Evolutionary conservation across 305 asterid species (phyloP).

Genomic region (Euphrasia arctica): DNA sequence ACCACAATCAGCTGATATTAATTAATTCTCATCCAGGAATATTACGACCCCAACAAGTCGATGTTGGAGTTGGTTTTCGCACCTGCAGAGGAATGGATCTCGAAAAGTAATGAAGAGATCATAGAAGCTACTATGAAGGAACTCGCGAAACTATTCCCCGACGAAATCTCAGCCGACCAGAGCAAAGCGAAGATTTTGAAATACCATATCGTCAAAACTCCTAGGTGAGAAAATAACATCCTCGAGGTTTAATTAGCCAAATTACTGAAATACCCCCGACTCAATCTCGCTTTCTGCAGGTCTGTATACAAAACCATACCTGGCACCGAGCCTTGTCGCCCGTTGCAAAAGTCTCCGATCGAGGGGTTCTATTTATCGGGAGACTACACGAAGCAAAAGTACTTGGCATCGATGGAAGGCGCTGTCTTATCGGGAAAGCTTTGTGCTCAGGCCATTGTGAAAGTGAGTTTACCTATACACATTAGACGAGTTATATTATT

Average conservation of each 20-base stretch:
- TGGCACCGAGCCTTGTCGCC: constrained; percentile 93
- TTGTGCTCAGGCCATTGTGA: constrained; percentile 93
- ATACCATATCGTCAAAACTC: constrained; percentile 91
- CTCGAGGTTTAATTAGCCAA: too few relatives aligned
- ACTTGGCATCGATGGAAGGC: constrained; percentile 99
- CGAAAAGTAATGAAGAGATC: constrained; percentile 77
- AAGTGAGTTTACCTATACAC: constrained; percentile 39
- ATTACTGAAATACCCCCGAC: neutral
- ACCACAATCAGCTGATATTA: neutral
- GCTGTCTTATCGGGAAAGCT: constrained; percentile 97
- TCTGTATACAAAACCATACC: constrained; percentile 97
- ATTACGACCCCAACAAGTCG: constrained; percentile 76
- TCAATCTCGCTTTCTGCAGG: constrained; percentile 33
- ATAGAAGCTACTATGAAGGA: constrained; percentile 97
- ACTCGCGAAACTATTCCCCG: constrained; percentile 87
- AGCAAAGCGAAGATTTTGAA: constrained; percentile 97
- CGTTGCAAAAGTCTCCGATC: constrained; percentile 85
- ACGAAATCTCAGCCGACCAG: constrained; percentile 91
- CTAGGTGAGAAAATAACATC: constrained; percentile 49
- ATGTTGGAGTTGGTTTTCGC: constrained; percentile 99
- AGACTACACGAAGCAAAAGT: constrained; percentile 96
- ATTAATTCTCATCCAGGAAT: constrained; percentile 55
- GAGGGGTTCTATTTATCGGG: constrained; percentile 96
- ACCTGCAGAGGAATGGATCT: constrained; percentile 99
- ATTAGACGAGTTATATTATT: too few relatives aligned